Base-by-base conservation (phyloP, 768 basidiomycete species). In the Rhizopogon roseolus region DNA sequence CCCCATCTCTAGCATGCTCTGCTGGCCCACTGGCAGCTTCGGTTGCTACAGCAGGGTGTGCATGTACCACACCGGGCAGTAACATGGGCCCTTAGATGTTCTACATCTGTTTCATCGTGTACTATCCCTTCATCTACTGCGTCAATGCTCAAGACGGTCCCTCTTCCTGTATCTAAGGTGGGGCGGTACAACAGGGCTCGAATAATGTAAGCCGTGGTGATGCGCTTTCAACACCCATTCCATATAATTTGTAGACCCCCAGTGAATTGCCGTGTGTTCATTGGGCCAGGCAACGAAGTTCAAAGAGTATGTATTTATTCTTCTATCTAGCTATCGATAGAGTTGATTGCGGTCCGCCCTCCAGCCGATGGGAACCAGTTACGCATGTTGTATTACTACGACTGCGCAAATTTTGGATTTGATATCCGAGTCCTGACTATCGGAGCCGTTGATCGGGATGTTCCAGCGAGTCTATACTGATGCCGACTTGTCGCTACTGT, bases 381-480 rank as follows among this genome's bases (percentile, higher is more conserved):
- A 62, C 67, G 2, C 81, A 83, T 72, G 5, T 68, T 76, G 22
- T 84, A 83, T 60, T 83, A 80, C 55, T 76, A 69, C 57, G 68
- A 81, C 46, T 27, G 54, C 41, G 55, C 64, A 6, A 71, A 73
- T 62, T 49, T 32, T 9, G 5, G 28, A 11, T 29, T 3, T 8
- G 32, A 5, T 4, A 1, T n/a, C n/a, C n/a, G n/a, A n/a, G n/a
- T n/a, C 9, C 3, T 25, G 19, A 39, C 11, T 13, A 34, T 53
- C 9, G 22, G 4, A 37, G 34, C 54, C 16, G 51, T 16, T 50
- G 8, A 28, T 16, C 4, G 19, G 32, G 17, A 17, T 13, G 17
- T 10, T 7, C 6, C 50, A 80, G 77, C 70, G 70, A 17, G 66
- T 77, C 5, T 79, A 74, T 44, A 82, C 81, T 0, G 81, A 82